Evolutionary conservation across 2,329 filamentous ascomycete genomes (phyloP).

Genomic region (Waltergamsia citrina): DNA sequence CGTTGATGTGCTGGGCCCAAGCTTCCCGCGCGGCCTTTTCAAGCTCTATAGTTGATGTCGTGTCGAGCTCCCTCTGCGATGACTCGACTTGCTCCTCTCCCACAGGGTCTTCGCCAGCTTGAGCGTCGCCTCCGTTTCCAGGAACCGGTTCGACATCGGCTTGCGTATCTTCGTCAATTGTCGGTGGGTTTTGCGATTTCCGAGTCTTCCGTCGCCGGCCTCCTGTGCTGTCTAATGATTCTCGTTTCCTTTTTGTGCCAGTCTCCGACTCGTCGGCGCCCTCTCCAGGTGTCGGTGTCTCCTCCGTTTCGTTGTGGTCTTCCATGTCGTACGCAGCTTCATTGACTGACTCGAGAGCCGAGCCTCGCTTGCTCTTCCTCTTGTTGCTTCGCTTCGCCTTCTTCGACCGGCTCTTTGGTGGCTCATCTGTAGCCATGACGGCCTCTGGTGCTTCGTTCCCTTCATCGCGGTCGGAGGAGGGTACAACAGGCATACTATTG

Average conservation of each 20-base stretch:
- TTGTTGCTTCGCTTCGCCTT: background rate
- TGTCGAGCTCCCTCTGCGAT: slow-evolving; percentile 11
- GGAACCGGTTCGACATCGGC: slow-evolving; percentile 14
- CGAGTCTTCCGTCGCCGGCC: slow-evolving; percentile 20
- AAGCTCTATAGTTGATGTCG: slow-evolving; percentile 10
- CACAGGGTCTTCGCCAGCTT: slow-evolving; percentile 6
- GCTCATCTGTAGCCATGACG: slow-evolving; percentile 16
- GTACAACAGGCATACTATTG: slow-evolving; percentile 22
- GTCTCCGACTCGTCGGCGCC: background rate
- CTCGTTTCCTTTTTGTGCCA: slow-evolving; percentile 1
- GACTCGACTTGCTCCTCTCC: slow-evolving; percentile 9
- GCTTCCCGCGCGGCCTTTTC: slow-evolving; percentile 22
- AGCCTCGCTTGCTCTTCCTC: slow-evolving; percentile 1
- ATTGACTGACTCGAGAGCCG: background rate
- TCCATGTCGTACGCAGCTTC: background rate
- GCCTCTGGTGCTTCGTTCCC: slow-evolving; percentile 15
- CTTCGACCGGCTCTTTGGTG: slow-evolving; percentile 8
- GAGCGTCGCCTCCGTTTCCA: slow-evolving; percentile 13
- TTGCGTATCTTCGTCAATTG: slow-evolving; percentile 14
- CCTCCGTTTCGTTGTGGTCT: background rate
- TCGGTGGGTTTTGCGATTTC: slow-evolving; percentile 16
- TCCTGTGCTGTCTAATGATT: slow-evolving; percentile 1
- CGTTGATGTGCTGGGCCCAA: slow-evolving; percentile 22
- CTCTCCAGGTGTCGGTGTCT: background rate
- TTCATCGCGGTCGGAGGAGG: slow-evolving; percentile 11